Percentiles rank a stretch among this genome's conserved stretches.
phyloP scores from a whole-genome alignment of 2,329 filamentous ascomycete genomes.

The Colletotrichum filicis region DNA sequence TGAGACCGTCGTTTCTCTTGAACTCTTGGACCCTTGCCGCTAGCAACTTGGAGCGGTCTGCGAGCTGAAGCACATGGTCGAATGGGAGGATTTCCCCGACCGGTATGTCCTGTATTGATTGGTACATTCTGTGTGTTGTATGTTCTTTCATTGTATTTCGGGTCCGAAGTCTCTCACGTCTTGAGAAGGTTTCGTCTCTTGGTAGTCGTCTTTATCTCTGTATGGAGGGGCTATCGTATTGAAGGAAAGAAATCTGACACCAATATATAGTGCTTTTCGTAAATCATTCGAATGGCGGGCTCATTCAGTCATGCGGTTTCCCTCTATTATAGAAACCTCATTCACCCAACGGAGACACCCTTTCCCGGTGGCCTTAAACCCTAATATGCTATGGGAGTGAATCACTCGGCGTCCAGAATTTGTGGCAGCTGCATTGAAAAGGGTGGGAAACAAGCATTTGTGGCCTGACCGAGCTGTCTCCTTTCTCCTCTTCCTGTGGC shows the following conservation, averaged over 20 bases:
- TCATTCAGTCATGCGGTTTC: not conserved
- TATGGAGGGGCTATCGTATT: not conserved
- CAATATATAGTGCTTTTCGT: not conserved
- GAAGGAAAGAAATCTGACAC: not conserved
- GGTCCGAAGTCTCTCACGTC: too few relatives aligned
- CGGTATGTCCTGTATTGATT: not conserved
- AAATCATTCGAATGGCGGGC: not conserved
- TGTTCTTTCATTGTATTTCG: not conserved
- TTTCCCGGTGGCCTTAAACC: not conserved
- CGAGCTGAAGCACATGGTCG: not conserved
- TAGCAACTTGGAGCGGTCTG: not conserved
- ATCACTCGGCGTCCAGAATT: not conserved
- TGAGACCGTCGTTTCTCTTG: too few relatives aligned
- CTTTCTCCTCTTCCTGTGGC: not conserved
- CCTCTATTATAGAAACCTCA: not conserved
- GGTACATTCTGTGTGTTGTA: not conserved
- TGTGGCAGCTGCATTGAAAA: not conserved
- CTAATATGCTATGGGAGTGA: not conserved
- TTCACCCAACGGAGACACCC: not conserved
- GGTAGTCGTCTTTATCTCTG: not conserved
- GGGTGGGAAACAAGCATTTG: not conserved
- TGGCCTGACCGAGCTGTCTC: not conserved
- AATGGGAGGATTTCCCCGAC: not conserved
- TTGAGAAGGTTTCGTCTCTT: not conserved
- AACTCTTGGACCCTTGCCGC: too few relatives aligned